These are phyloP conservation scores for Daedaleopsis sinensis DNA, from an alignment of 768 basidiomycete species.

Conservation along the genomic window DNA sequence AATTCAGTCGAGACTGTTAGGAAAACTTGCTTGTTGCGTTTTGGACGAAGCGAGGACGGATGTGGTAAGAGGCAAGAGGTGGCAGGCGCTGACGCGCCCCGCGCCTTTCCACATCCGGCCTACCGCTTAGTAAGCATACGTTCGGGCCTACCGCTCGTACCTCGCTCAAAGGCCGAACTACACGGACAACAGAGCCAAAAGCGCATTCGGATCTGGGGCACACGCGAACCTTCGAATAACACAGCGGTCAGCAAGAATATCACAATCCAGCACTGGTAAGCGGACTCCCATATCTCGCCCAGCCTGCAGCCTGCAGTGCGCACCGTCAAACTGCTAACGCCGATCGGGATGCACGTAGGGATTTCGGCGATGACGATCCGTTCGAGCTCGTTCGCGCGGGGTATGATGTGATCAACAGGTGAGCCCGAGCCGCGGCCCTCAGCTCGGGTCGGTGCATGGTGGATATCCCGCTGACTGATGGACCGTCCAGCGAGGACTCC, in stretches of 20 bases:
- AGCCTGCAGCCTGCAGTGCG: too few relatives aligned
- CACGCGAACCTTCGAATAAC: constrained; percentile 40
- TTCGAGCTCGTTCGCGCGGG: constrained; percentile 27
- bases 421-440: not conserved
- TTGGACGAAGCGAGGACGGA: too few relatives aligned
- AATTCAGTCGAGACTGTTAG: too few relatives aligned
- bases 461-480: constrained; percentile 8
- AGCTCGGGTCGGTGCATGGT: not conserved
- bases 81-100: too few relatives aligned
- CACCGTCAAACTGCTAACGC: not conserved
- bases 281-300: too few relatives aligned
- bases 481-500: constrained; percentile 24
- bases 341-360: constrained; percentile 14
- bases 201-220: constrained; percentile 46
- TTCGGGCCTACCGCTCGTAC: too few relatives aligned
- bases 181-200: constrained; percentile 32
- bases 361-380: constrained; percentile 29
- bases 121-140: too few relatives aligned
- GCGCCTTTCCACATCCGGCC: too few relatives aligned
- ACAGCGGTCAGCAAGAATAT: constrained; percentile 42
- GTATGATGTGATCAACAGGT: constrained; percentile 33
- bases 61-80: not conserved
- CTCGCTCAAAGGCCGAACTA: too few relatives aligned
- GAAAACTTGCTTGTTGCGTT: too few relatives aligned
- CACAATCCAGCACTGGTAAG: constrained; percentile 48